Base-by-base conservation (phyloP, 1,139 yeast genomes). In the Debaryomyces psychrophilus region DNA sequence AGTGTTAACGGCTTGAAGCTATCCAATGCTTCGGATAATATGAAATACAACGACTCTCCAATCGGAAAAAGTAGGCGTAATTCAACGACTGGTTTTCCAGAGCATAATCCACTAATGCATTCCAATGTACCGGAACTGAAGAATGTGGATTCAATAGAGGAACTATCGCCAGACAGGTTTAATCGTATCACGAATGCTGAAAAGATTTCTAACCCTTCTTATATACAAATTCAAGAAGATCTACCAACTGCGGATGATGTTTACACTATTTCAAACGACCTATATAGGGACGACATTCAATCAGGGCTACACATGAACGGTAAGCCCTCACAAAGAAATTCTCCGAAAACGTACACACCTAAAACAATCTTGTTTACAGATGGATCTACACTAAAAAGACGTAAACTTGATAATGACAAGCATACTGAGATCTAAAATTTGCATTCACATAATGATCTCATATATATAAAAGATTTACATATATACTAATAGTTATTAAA, bases 1-100 rank as follows among this genome's bases (percentile, higher is more conserved):
- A 52, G 58, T 23, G 59, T 55, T 1, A 44, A 49, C 22, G 50
- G 45, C 2, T 44, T 55, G n/a, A 40, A 46, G 3, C 38, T 52
- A 8, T 44, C 51, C 11, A 36, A 36, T 22, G 20, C 25, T n/a
- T 27, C 44, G 5, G 41, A 42, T n/a, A 11, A 9, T 17, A 25
- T 9, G 22, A 31, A 22, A 6, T 4, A 17, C 11, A 22, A 9
- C 12, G 28, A 23, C 3, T 12, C 28, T 5, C 25, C 27, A 1
- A 12, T 6, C 6, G n/a, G 27, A 4, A 23, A 12, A n/a, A 20
- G 28, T 9, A 12, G 18, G 4, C 4, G 17, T 22, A 11, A 23
- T 2, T 20, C 38, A 35, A 7, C 22, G 15, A 26, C 33, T 5
- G 5, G 5, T 12, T 5, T 27, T 5, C 18, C 6, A 36, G 14